These are phyloP conservation scores for Hypholoma fasciculare DNA, from an alignment of 768 basidiomycete species.

Conservation along the genomic window DNA sequence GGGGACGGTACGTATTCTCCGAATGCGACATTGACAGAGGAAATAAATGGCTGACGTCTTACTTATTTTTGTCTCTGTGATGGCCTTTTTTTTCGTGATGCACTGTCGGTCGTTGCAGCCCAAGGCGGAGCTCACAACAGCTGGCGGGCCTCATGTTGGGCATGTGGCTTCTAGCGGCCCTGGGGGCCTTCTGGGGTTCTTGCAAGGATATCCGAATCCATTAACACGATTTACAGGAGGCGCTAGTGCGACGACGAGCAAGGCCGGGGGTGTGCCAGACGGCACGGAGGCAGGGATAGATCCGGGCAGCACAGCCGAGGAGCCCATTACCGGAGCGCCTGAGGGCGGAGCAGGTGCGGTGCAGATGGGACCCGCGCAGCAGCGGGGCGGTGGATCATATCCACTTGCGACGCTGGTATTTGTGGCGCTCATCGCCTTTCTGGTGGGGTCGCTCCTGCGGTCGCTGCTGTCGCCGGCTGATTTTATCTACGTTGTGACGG, in stretches of 20 bases:
- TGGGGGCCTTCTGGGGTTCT: constrained; percentile 57
- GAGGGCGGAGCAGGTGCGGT: not conserved
- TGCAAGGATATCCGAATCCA: constrained; percentile 60
- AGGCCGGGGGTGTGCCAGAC: not conserved
- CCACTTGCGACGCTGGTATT: constrained; percentile 63
- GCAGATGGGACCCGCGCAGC: not conserved
- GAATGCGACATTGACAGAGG: not conserved
- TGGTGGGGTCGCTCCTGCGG: constrained; percentile 88
- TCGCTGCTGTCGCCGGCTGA: constrained; percentile 89
- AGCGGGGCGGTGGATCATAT: constrained; percentile 24
- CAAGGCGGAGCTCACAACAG: constrained; percentile 4
- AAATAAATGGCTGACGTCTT: constrained; percentile 12
- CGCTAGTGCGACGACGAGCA: constrained; percentile 12
- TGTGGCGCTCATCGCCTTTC: constrained; percentile 83
- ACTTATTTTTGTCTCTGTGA: constrained; percentile 10
- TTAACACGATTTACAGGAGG: constrained; percentile 47
- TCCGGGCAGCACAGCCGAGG: not conserved
- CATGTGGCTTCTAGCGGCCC: constrained; percentile 18
- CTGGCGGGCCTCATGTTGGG: constrained; percentile 13
- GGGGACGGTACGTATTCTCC: constrained; percentile 27
- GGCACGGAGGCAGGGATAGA: constrained; percentile 1
- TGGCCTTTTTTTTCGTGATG: constrained; percentile 6
- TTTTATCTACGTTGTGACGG: constrained; percentile 79
- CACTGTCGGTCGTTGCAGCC: constrained; percentile 1
- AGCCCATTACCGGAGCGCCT: not conserved